Base-by-base conservation (phyloP, 495 filamentous ascomycete genomes). In the Aspergillus baeticus region DNA sequence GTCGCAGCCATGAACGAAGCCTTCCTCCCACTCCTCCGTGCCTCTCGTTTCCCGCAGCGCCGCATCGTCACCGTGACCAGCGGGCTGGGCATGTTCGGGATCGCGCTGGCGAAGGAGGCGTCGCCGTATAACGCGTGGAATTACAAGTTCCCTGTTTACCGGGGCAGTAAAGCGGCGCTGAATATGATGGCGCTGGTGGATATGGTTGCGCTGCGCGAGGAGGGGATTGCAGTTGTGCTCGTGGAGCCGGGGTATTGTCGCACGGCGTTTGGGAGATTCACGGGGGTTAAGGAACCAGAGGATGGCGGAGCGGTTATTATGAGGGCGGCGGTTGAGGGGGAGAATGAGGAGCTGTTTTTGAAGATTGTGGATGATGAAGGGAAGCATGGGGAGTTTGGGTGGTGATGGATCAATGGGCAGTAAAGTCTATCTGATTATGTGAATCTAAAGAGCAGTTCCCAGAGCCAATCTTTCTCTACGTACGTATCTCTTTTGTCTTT, bases 361-460 rank as follows among this genome's bases (percentile, higher is more conserved):
- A 45, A 22, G 21, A 22, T 45, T 23, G 21, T 45, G 13, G 42
- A 45, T 45, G 42, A 45, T 45, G 42, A 45, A 18, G 42, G 42
- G 6, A 45, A 45, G 42, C 42, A 45, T 45, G 42, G 0, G 13
- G 17, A 45, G 42, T 45, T 45, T 23, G 42, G 42, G 5, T 45
- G 42, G 42, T 45, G 17, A 45, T 3, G 26, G 26, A n/a, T n/a
- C n/a, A n/a, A n/a, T n/a, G n/a, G n/a, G n/a, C n/a, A n/a, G n/a
- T n/a, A n/a, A n/a, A n/a, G n/a, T n/a, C n/a, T n/a, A n/a, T n/a
- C n/a, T n/a, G n/a, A n/a, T n/a, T n/a, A n/a, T n/a, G n/a, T n/a
- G n/a, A n/a, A n/a, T n/a, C n/a, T n/a, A n/a, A n/a, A n/a, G n/a
- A n/a, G n/a, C n/a, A n/a, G n/a, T n/a, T n/a, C n/a, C n/a, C n/a